Conservation (phyloP, 805 yeast genomes). For the Wickerhamomyces chambardii region DNA sequence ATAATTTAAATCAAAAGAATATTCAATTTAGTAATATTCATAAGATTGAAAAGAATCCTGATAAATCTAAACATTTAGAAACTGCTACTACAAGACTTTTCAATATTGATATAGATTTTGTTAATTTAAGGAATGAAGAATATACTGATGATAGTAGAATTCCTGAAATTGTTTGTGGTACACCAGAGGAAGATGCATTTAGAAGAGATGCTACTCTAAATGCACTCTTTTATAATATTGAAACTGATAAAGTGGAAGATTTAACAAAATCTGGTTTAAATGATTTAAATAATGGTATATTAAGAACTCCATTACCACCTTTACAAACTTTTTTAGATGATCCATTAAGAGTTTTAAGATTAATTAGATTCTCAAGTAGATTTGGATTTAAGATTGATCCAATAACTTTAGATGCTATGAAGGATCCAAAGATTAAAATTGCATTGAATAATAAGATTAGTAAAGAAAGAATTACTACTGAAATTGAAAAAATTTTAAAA, state of each 20-base stretch:
- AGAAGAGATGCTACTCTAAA: slow-evolving; percentile 95
- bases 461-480: slow-evolving; percentile 84
- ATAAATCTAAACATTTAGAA: slow-evolving; percentile 90
- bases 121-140: slow-evolving; percentile 80
- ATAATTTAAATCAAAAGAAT: slow-evolving; percentile 1
- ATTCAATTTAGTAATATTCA: slow-evolving; percentile 41
- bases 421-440: slow-evolving; percentile 38
- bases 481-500: slow-evolving; percentile 67
- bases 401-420: slow-evolving; percentile 56
- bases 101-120: slow-evolving; percentile 88
- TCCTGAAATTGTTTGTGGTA: slow-evolving; percentile 79
- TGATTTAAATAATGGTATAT: slow-evolving; percentile 61
- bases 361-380: slow-evolving; percentile 79
- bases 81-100: slow-evolving; percentile 88
- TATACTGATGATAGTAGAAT: slow-evolving; percentile 79
- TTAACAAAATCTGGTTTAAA: slow-evolving; percentile 67
- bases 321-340: slow-evolving; percentile 84
- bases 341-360: slow-evolving; percentile 81
- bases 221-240: slow-evolving; percentile 82
- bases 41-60: slow-evolving; percentile 87
- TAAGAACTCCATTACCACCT: slow-evolving; percentile 87
- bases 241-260: slow-evolving; percentile 68
- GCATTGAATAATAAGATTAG: slow-evolving; percentile 71
- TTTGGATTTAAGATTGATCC: slow-evolving; percentile 60
- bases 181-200: slow-evolving; percentile 85